Base-by-base conservation (phyloP, 495 filamentous ascomycete species). In the Daldinia vernicosa region DNA sequence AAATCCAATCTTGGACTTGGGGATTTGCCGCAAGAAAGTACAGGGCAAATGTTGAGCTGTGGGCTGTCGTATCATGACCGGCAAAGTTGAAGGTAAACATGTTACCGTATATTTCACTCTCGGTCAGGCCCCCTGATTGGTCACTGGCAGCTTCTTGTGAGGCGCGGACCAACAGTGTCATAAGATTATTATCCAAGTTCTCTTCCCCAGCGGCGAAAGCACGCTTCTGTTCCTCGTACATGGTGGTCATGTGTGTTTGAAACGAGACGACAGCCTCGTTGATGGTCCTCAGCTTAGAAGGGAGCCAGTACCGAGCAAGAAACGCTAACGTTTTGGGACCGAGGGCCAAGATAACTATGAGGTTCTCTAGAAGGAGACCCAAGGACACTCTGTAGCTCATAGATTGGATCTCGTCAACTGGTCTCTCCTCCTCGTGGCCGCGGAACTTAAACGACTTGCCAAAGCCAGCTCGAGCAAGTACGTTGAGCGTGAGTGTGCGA, bases 41-140 rank as follows among this genome's bases (percentile, higher is more conserved):
- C 1, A 87, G 56, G 1, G 85, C 80, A 67, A 83, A 86, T 0
- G 82, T 80, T 30, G 88, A 75, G 1, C 80, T 85, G 47, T 83
- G 85, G 0, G 86, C 82, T 0, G 85, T 87, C 0, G 86, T 87
- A 60, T 89, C 86, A 64, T 85, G 84, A 0, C 87, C 87, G 3
- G 87, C 87, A 28, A 83, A 79, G 30, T 78, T 87, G 66, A 88
- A 85, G 4, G 84, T 76, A 56, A 86, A 89, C 22, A 88, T 80
- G 54, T 87, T 87, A 40, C 85, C 84, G 22, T 79, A 83, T 15
- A 87, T 81, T 61, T 65, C 67, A n/a, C 27, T 30, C 54, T 64
- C 60, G 4, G 67, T 70, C 9, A 70, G 60, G 6, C 61, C 60
- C n/a, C 43, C 52, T 40, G 33, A 51, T 43, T 14, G 19, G 7